Evolutionary conservation across 2,329 filamentous ascomycete species (phyloP).

Genomic region (Helminthosporium solani): DNA sequence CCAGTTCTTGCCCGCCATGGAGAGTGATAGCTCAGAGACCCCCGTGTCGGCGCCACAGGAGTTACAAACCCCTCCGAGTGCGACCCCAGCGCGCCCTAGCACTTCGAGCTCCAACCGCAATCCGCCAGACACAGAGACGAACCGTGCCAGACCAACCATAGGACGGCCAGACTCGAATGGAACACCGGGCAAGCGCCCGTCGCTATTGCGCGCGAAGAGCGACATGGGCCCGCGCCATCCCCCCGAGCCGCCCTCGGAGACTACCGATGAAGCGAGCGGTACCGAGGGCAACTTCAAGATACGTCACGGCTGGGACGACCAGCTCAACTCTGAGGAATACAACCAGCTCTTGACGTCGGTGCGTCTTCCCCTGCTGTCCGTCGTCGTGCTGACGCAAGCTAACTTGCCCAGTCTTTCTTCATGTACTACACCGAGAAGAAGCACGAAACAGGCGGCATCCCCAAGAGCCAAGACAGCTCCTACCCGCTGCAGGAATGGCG

Average conservation of each 20-base stretch:
- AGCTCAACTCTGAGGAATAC: slow-evolving; percentile 88
- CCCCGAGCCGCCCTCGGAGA: slow-evolving; percentile 24
- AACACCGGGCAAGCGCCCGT: slow-evolving; percentile 44
- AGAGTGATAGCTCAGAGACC: slow-evolving; percentile 15
- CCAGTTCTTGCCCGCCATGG: slow-evolving; percentile 20
- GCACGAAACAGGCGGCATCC: slow-evolving; percentile 90
- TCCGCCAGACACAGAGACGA: slow-evolving; percentile 18
- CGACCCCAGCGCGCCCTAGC: slow-evolving; percentile 25
- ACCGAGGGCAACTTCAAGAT: slow-evolving; percentile 58
- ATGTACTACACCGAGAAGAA: slow-evolving; percentile 99
- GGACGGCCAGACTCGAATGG: slow-evolving; percentile 55
- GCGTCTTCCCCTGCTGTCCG: slow-evolving; percentile 54
- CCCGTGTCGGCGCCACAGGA: slow-evolving; percentile 11
- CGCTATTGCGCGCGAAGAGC: slow-evolving; percentile 57
- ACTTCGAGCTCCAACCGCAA: slow-evolving; percentile 22
- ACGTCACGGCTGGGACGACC: slow-evolving; percentile 88
- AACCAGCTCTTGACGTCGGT: slow-evolving; percentile 80
- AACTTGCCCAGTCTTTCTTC: slow-evolving; percentile 76
- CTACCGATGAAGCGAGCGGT: slow-evolving; percentile 45
- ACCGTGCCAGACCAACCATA: slow-evolving; percentile 36
- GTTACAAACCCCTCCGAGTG: slow-evolving; percentile 14
- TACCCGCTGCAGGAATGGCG: slow-evolving; percentile 85
- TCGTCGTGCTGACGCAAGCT: slow-evolving; percentile 12
- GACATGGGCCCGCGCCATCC: slow-evolving; percentile 56
- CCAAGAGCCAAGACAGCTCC: slow-evolving; percentile 59